phyloP scores from a whole-genome alignment of 1,284 basidiomycete species.

The Gastroboletus turbinatus region DNA sequence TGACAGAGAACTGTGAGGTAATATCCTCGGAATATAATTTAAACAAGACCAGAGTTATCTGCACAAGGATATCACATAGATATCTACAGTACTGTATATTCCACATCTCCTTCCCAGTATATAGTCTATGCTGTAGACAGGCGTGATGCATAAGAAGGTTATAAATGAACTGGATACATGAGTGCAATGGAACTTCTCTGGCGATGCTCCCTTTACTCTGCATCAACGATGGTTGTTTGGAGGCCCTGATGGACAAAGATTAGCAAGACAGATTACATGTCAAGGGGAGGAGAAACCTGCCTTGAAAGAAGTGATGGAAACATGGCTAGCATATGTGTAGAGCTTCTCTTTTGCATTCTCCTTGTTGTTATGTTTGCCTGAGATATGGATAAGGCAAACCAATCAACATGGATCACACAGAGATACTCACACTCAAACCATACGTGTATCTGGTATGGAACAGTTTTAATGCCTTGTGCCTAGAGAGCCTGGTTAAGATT shows the following conservation, averaged over 20 bases:
- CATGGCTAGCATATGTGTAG: constrained; percentile 85
- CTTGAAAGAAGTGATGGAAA: constrained; percentile 85
- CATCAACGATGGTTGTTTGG: constrained; percentile 79
- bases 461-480: constrained; percentile 87
- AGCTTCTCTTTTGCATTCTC: constrained; percentile 97
- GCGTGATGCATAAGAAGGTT: too few relatives aligned
- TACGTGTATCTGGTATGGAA: constrained; percentile 87
- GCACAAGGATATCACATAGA: too few relatives aligned
- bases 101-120: too few relatives aligned
- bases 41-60: too few relatives aligned
- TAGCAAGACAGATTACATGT: background rate
- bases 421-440: constrained; percentile 84
- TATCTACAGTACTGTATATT: too few relatives aligned
- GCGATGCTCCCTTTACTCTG: constrained; percentile 47
- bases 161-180: background rate
- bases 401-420: background rate
- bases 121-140: too few relatives aligned
- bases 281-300: constrained; percentile 39
- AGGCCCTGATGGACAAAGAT: constrained; percentile 57
- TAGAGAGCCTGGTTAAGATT: too few relatives aligned
- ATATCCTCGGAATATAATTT: too few relatives aligned
- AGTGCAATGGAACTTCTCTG: constrained; percentile 5
- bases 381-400: background rate
- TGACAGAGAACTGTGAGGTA: too few relatives aligned
- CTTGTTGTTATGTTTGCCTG: constrained; percentile 58